Evolutionary conservation across 345 rosid genomes (phyloP).

Genomic region (Hibiscus trionum): DNA sequence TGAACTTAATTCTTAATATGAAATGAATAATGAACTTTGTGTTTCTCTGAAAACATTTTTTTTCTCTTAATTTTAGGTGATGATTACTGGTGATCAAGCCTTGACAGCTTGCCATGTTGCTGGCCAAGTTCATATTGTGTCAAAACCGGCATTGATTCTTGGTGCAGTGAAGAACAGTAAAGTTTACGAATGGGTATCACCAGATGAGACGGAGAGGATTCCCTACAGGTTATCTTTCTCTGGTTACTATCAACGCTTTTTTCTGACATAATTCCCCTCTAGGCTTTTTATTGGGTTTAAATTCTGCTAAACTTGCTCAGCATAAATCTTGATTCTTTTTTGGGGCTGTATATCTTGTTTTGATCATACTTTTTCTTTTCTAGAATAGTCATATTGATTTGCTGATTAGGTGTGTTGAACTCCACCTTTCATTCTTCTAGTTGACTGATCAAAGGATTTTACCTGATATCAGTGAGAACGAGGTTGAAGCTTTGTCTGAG

Average conservation of each 20-base stretch:
- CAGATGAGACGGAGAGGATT: constrained; percentile 71
- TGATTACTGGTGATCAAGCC: constrained; percentile 99
- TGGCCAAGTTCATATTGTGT: constrained; percentile 81
- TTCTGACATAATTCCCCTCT: background rate
- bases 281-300: background rate
- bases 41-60: background rate
- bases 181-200: constrained; percentile 78
- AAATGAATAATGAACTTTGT: background rate
- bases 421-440: background rate
- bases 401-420: background rate
- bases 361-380: background rate
- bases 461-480: constrained; percentile 55
- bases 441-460: constrained; percentile 10
- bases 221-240: constrained; percentile 46
- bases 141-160: constrained; percentile 80
- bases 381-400: background rate
- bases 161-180: constrained; percentile 30
- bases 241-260: background rate
- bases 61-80: constrained; percentile 45
- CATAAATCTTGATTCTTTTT: background rate
- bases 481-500: constrained; percentile 62
- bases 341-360: background rate
- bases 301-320: background rate
- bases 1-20: no score
- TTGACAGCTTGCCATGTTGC: constrained; percentile 99